Evolutionary conservation across 2,329 filamentous ascomycete genomes (phyloP).

Genomic region (Bipolaris gigantea): DNA sequence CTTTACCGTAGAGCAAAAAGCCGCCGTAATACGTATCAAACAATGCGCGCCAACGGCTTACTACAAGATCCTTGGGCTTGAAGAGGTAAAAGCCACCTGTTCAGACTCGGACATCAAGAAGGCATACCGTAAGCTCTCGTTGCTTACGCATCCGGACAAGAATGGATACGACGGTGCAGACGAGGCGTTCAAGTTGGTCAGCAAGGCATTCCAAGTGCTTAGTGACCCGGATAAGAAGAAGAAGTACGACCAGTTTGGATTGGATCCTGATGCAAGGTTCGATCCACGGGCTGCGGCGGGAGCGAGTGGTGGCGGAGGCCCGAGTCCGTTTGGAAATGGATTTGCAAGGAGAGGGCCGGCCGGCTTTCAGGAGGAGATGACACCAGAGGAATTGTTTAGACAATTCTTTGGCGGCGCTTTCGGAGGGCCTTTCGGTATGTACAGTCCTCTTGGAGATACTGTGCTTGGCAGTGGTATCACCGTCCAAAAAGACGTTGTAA

Average conservation of each 20-base stretch:
- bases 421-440: conserved; percentile 68
- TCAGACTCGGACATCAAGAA: conserved; percentile 92
- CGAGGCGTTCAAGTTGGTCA: conserved; percentile 98
- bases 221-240: conserved; percentile 92
- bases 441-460: not conserved
- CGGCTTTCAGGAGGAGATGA: conserved; percentile 89
- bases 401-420: conserved; percentile 85
- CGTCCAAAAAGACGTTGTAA: not conserved
- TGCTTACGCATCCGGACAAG: conserved; percentile 97
- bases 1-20: conserved; percentile 88
- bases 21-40: conserved; percentile 85
- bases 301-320: conserved; percentile 46
- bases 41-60: conserved; percentile 83
- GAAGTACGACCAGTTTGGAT: conserved; percentile 85
- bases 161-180: conserved; percentile 95
- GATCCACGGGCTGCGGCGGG: conserved; percentile 59
- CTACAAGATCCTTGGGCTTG: conserved; percentile 88
- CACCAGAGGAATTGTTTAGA: conserved; percentile 94
- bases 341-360: conserved; percentile 60
- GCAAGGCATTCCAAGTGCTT: conserved; percentile 87
- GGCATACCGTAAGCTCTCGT: conserved; percentile 89
- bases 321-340: conserved; percentile 62
- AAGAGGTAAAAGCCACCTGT: conserved; percentile 64
- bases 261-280: conserved; percentile 89
- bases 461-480: not conserved